Conservation (phyloP, 192 early-diverging fungal genomes). For the Podila verticillata region DNA sequence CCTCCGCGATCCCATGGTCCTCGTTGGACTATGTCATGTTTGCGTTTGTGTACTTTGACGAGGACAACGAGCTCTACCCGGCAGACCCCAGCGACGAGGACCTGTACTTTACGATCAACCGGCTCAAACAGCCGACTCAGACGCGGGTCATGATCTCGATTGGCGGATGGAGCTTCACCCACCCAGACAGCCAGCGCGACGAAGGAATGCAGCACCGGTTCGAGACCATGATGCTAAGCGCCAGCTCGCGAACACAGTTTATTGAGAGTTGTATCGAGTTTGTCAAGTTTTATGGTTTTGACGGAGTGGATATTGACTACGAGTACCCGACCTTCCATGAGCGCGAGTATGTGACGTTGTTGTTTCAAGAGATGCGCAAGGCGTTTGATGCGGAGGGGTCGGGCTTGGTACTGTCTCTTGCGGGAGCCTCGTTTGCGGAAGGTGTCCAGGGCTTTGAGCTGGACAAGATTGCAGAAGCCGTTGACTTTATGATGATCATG, state of each 20-base stretch:
- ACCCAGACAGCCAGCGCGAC: conserved; percentile 12
- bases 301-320: conserved; percentile 67
- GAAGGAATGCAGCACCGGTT: conserved; percentile 48
- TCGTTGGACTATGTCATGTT: conserved; percentile 63
- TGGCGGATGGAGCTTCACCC: conserved; percentile 72
- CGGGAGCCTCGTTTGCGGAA: conserved; percentile 29
- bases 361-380: conserved; percentile 70
- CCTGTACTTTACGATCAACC: conserved; percentile 56
- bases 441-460: conserved; percentile 41
- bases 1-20: conserved; percentile 65
- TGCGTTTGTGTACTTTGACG: conserved; percentile 49
- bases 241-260: conserved; percentile 54
- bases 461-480: conserved; percentile 51
- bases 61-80: conserved; percentile 59
- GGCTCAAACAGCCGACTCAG: conserved; percentile 20
- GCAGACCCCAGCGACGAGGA: conserved; percentile 52
- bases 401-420: conserved; percentile 17
- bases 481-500: conserved; percentile 82
- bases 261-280: conserved; percentile 48
- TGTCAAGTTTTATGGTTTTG: conserved; percentile 35
- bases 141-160: conserved; percentile 66
- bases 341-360: conserved; percentile 47
- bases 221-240: conserved; percentile 55
- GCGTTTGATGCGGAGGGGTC: conserved; percentile 60
- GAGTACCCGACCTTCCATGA: conserved; percentile 58